Evolutionary conservation across 2,329 filamentous ascomycete species (phyloP), one percentile per base, ranked within the genome.

Genomic region (Cytospora chrysosperma): DNA sequence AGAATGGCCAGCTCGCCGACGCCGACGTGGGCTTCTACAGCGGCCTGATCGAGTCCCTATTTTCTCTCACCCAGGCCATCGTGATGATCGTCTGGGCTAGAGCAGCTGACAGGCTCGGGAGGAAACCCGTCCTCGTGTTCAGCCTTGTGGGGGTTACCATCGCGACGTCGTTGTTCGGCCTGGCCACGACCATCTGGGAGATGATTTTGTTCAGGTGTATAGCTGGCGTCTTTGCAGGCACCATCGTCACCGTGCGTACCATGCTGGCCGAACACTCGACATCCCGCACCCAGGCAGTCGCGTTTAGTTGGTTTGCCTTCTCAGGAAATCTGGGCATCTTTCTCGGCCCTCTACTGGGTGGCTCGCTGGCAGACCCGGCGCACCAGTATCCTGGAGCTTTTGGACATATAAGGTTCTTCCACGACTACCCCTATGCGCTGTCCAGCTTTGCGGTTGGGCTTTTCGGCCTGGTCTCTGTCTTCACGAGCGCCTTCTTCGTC

Each of bases 11-110:
- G 13, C 75, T 94, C 2, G 73, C 80, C 1, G 78, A 85, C 52
- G 76, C 82, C n/a, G 88, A 92, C 72, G 86, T 92, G 4, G 91
- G 91, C 2, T 94, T 93, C 77, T 94, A 92, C 78, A 86, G 82
- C 63, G 91, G 91, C 2, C 77, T 93, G 15, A 92, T 94, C 72
- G 87, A 89, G 77, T 85, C 85, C 49, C 76, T 92, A 32, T 94
- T 93, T 76, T 90, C 87, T 3, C 76, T 89, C 7, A 89, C 88
- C 0, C 90, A 93, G 74, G 92, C 92, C 82, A 62, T 85, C n/a
- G 83, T 93, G 63, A 91, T 94, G 86, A 83, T 94, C 28, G 77
- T 81, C 67, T 94, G 91, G 88, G 90, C 90, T 56, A 79, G 78
- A 69, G 85, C 81, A 61, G 85, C 85, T 3, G 91, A 95, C 74